Evolutionary conservation across 2,329 filamentous ascomycete species (phyloP).

Genomic region (Xylariales sp.): DNA sequence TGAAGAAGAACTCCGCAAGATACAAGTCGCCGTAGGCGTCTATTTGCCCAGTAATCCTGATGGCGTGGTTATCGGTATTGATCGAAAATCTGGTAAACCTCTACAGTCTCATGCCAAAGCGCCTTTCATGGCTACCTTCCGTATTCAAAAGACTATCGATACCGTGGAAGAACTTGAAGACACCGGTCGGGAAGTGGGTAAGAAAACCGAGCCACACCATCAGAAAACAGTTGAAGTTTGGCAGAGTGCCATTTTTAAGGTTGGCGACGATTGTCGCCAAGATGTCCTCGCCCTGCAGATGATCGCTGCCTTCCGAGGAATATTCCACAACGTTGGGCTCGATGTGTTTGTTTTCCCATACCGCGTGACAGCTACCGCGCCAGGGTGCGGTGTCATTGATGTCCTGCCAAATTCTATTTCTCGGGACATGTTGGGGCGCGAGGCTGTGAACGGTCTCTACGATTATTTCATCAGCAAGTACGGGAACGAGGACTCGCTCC

Average conservation of each 20-base stretch:
- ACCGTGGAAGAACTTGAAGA: slow-evolving; percentile 65
- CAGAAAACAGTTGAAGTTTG: slow-evolving; percentile 86
- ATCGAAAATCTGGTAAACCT: slow-evolving; percentile 96
- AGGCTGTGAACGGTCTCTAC: slow-evolving; percentile 97
- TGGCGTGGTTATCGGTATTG: slow-evolving; percentile 96
- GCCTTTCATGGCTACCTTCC: slow-evolving; percentile 98
- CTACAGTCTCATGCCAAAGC: slow-evolving; percentile 98
- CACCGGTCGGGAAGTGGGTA: slow-evolving; percentile 61
- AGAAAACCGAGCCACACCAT: slow-evolving; percentile 49
- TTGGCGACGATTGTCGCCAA: slow-evolving; percentile 97
- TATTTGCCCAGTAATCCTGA: slow-evolving; percentile 98
- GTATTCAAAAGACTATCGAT: slow-evolving; percentile 83
- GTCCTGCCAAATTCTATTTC: slow-evolving; percentile 98
- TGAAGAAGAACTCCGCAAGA: slow-evolving; percentile 96
- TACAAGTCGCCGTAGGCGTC: slow-evolving; percentile 95
- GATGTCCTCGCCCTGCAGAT: slow-evolving; percentile 97
- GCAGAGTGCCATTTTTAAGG: slow-evolving; percentile 99
- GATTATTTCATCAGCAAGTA: slow-evolving; percentile 99
- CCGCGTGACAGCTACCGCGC: slow-evolving; percentile 95
- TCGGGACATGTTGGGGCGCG: slow-evolving; percentile 96
- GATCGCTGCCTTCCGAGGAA: slow-evolving; percentile 96
- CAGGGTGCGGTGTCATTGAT: slow-evolving; percentile 97
- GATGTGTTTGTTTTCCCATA: slow-evolving; percentile 98
- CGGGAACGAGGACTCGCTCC: slow-evolving; percentile 92
- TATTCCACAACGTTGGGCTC: slow-evolving; percentile 93